These are phyloP conservation scores for Erodium maritimum DNA, from an alignment of 345 rosid species.

Conservation along the genomic window DNA sequence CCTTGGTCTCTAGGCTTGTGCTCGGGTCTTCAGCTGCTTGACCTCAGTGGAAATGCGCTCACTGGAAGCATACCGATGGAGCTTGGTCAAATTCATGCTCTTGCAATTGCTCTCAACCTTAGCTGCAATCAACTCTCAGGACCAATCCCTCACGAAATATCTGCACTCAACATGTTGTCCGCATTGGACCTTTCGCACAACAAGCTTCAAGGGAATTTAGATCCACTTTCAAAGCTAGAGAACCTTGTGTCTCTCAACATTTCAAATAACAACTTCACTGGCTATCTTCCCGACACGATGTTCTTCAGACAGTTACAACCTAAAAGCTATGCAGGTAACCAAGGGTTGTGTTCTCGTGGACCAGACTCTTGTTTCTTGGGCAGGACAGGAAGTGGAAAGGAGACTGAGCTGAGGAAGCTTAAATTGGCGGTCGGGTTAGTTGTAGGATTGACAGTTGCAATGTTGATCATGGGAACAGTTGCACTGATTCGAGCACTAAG, in stretches of 20 bases:
- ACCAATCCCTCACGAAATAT: constrained; percentile 51
- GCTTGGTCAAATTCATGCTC: constrained; percentile 56
- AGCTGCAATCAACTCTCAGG: constrained; percentile 74
- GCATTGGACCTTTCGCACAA: constrained; percentile 75
- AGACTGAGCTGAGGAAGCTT: constrained; percentile 18
- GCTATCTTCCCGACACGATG: constrained; percentile 80
- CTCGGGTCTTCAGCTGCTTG: constrained; percentile 79
- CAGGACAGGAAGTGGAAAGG: constrained; percentile 22
- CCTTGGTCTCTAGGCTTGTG: constrained; percentile 63
- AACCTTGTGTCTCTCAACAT: constrained; percentile 77
- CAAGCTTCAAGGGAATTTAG: constrained; percentile 58
- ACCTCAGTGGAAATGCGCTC: constrained; percentile 72
- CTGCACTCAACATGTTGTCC: constrained; percentile 73
- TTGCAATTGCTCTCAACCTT: constrained; percentile 82
- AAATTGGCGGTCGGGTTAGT: constrained; percentile 65
- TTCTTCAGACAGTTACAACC: constrained; percentile 55
- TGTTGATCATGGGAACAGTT: constrained; percentile 61
- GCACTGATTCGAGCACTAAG: constrained; percentile 53
- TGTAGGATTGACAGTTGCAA: constrained; percentile 48
- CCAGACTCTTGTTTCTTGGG: too few species aligned
- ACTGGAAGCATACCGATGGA: constrained; percentile 57
- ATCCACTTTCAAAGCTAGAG: constrained; percentile 44
- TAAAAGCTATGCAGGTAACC: constrained; percentile 48
- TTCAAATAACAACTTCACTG: constrained; percentile 72
- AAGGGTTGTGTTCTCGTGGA: constrained; percentile 52